Evolutionary conservation across 768 basidiomycete species (phyloP).

Genomic region (Lactarius indigo): DNA sequence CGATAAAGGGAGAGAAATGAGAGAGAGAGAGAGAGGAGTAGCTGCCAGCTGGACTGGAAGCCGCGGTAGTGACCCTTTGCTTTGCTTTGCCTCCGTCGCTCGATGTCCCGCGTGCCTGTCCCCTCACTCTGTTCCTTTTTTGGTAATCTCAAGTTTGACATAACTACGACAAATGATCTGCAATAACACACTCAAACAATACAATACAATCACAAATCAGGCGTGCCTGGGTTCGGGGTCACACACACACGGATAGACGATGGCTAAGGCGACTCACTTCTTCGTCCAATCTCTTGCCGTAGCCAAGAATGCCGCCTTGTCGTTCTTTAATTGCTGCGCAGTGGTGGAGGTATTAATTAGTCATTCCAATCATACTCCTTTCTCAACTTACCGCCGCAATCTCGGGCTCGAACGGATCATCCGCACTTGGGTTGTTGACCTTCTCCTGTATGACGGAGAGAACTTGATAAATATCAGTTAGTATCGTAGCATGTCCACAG

Average conservation of each 20-base stretch:
- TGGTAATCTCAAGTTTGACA: neutral
- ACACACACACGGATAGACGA: neutral
- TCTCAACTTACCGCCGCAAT: constrained; percentile 65
- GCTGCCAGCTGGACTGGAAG: neutral
- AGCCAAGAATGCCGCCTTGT: constrained; percentile 66
- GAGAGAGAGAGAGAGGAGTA: neutral
- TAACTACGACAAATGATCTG: neutral
- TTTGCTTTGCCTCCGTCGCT: neutral
- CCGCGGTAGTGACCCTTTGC: neutral
- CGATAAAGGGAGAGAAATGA: neutral
- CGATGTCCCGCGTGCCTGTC: neutral
- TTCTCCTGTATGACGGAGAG: constrained; percentile 77
- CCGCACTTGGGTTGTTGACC: constrained; percentile 81
- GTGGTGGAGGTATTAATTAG: neutral
- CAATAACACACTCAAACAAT: neutral
- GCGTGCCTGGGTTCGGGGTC: constrained; percentile 22
- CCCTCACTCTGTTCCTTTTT: neutral
- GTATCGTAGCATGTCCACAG: neutral
- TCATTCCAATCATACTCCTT: neutral
- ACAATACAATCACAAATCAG: neutral
- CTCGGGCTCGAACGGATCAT: constrained; percentile 86
- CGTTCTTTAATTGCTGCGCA: constrained; percentile 67
- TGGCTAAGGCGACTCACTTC: constrained; percentile 48
- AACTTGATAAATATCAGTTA: constrained; percentile 41
- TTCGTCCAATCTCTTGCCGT: constrained; percentile 84